phyloP scores from a whole-genome alignment of 352 stramenopile species.

The Phytophthora cactorum region DNA sequence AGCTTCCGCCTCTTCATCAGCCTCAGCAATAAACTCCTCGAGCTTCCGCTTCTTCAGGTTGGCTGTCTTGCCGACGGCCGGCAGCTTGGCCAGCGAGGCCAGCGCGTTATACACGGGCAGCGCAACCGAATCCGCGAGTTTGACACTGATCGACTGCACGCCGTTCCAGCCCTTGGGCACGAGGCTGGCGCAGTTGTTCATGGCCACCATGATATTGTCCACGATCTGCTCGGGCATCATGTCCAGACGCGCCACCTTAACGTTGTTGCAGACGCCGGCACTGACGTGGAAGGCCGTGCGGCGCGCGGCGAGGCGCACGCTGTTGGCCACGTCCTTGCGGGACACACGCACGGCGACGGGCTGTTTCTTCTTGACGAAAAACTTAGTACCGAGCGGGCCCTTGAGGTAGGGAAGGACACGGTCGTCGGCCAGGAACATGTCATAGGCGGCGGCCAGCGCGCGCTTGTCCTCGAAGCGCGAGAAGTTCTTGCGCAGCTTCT shows the following conservation, averaged over 20 bases:
- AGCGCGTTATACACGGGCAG: slow-evolving; percentile 92
- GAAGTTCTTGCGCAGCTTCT: slow-evolving; percentile 88
- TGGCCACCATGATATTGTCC: slow-evolving; percentile 77
- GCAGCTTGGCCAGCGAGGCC: slow-evolving; percentile 65
- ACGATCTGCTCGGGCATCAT: slow-evolving; percentile 72
- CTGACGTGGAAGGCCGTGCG: slow-evolving; percentile 89
- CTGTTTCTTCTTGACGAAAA: slow-evolving; percentile 86
- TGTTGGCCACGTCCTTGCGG: slow-evolving; percentile 57
- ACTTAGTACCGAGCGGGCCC: slow-evolving; percentile 67
- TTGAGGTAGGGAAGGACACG: slow-evolving; percentile 80
- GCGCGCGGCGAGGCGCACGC: slow-evolving; percentile 50
- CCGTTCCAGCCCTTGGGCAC: slow-evolving; percentile 92
- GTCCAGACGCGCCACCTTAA: slow-evolving; percentile 82
- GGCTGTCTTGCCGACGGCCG: slow-evolving; percentile 54
- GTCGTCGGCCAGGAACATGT: slow-evolving; percentile 82
- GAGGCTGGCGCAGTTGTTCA: slow-evolving; percentile 74
- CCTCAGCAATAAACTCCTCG: slow-evolving; percentile 49
- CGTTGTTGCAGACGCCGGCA: slow-evolving; percentile 88
- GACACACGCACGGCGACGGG: slow-evolving; percentile 79
- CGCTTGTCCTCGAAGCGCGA: slow-evolving; percentile 78
- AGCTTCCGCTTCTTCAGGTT: slow-evolving; percentile 74
- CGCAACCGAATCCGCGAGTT: slow-evolving; percentile 87
- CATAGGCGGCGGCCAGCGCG: slow-evolving; percentile 73
- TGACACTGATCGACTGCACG: slow-evolving; percentile 93
- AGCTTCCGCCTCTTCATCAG: slow-evolving; percentile 18